Evolutionary conservation across 2,329 filamentous ascomycete genomes (phyloP).

Genomic region (Ceratocystis ficicola): DNA sequence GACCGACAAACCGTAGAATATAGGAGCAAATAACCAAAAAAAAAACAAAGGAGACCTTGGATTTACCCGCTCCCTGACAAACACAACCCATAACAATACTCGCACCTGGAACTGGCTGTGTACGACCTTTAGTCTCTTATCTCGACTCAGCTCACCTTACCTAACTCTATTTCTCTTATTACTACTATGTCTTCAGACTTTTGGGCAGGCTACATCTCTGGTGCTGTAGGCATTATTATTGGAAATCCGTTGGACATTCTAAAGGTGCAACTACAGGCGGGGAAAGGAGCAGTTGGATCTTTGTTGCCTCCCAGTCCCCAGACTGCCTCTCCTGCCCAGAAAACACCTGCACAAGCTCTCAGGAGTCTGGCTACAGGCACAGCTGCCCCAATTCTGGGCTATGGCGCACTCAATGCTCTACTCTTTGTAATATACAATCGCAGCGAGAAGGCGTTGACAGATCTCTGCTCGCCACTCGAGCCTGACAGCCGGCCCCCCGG

Average conservation of each 20-base stretch:
- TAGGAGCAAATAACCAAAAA: no score
- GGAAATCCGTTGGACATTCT: slow-evolving; percentile 71
- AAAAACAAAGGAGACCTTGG: no score
- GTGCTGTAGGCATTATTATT: slow-evolving; percentile 72
- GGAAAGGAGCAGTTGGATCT: slow-evolving; percentile 21
- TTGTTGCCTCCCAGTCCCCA: background rate
- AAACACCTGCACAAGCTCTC: slow-evolving; percentile 24
- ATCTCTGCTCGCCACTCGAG: background rate
- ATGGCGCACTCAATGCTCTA: slow-evolving; percentile 80
- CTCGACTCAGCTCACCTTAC: background rate
- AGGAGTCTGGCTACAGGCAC: slow-evolving; percentile 47
- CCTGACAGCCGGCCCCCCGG: slow-evolving; percentile 24
- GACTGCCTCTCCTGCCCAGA: background rate
- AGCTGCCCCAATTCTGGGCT: slow-evolving; percentile 75
- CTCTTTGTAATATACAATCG: slow-evolving; percentile 88
- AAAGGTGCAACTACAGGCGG: slow-evolving; percentile 57
- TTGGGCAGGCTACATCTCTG: slow-evolving; percentile 84
- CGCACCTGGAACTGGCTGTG: no score
- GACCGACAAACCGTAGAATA: background rate
- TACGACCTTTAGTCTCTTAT: background rate
- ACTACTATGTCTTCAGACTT: slow-evolving; percentile 70
- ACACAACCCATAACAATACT: no score
- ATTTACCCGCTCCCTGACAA: no score
- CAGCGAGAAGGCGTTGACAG: slow-evolving; percentile 52
- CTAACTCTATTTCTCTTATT: background rate